Evolutionary conservation across 257 asterid species (phyloP), one percentile per base, ranked within the genome.

Genomic region (Echium plantagineum): DNA sequence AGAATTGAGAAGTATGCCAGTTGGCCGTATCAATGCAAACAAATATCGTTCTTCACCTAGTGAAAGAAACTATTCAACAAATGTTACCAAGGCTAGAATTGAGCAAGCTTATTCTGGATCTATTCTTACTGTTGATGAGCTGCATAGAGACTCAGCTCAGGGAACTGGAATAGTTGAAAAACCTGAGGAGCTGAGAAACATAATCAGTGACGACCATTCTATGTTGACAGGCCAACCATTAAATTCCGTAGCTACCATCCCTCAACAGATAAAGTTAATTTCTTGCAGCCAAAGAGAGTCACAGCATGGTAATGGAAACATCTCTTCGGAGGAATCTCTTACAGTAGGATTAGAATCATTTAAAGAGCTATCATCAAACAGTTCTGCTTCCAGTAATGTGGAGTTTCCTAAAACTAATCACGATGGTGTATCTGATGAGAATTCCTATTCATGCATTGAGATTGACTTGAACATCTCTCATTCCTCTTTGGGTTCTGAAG

Each of bases 401-500:
- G 24, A 21, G 24, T 21, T n/a, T 53, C 26, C 26, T 7, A 53
- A 53, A 21, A 53, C 13, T 53, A n/a, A 21, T 21, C 26, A 21
- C 17, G 15, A 18, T 53, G 57, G 26, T 6, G 57, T 21, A 17
- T 53, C 62, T 58, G 38, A 22, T 31, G 7, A 17, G 31, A 58
- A 15, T 31, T 58, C 57, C 12, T 53, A 21, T 53, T 9, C 10
- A 21, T 13, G 62, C 13, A 31, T n/a, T 22, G 32, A 1, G 62
- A 31, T 58, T 9, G 62, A 58, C 42, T 31, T 58, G 21, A 58
- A 58, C 49, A 3, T 58, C 17, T 20, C 62, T 58, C 47, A 8
- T 4, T 3, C 13, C 26, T 21, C 57, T 53, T 3, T 53, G 57
- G 57, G 49, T 42, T 42, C 49, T 12, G 49, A 13, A 42, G 49